A percentile compares a stretch with the other conserved stretches of the same genome.
phyloP scores from a whole-genome alignment of 2,329 filamentous ascomycete genomes.

The Trichoderma endophyticum region DNA sequence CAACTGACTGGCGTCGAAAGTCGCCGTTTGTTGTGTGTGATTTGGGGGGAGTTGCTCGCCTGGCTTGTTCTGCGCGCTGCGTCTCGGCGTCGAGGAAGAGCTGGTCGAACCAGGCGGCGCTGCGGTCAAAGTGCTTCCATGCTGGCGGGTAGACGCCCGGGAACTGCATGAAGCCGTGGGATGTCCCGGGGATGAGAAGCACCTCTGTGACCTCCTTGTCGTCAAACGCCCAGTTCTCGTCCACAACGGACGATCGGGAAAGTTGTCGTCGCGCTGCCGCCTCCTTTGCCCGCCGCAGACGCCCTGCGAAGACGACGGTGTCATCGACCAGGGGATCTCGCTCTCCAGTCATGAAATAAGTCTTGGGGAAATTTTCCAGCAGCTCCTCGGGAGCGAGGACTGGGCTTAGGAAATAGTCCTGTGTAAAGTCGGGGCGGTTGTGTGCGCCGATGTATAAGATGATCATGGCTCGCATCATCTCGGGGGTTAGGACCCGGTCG shows the following conservation, averaged over 20 bases:
- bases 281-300: constrained; percentile 76
- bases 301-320: constrained; percentile 90
- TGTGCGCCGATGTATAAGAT: constrained; percentile 95
- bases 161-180: constrained; percentile 92
- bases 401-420: constrained; percentile 86
- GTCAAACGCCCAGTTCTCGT: constrained; percentile 31
- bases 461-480: constrained; percentile 99
- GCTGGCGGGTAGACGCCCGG: constrained; percentile 83
- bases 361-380: constrained; percentile 85
- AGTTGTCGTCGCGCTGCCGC: constrained; percentile 33
- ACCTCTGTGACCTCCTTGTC: constrained; percentile 60
- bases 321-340: constrained; percentile 94
- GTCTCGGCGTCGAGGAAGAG: constrained; percentile 59
- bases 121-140: constrained; percentile 80
- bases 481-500: constrained; percentile 87
- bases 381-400: constrained; percentile 83
- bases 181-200: constrained; percentile 80
- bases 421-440: constrained; percentile 86
- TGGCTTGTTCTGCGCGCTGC: constrained; percentile 30
- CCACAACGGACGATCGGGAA: constrained; percentile 7
- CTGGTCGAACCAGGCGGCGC: constrained; percentile 76
- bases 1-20: constrained; percentile 32
- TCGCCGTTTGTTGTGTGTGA: constrained; percentile 14
- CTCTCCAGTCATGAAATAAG: constrained; percentile 91
- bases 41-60: constrained; percentile 17